phyloP scores from a whole-genome alignment of 2,329 filamentous ascomycete species.

The Nemania diffusa region DNA sequence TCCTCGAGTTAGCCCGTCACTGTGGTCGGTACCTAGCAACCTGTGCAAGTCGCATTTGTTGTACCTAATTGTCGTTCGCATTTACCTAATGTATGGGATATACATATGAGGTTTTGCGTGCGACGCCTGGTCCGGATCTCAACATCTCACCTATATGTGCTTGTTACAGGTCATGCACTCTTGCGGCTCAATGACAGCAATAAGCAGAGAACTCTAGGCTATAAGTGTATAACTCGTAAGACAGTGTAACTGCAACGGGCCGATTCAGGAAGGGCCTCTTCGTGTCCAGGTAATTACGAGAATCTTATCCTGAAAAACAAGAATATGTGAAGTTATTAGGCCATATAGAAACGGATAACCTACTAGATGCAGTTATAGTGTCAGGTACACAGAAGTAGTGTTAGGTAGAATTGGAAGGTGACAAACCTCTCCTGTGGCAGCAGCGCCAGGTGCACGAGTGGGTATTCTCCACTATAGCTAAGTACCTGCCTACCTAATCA shows the following conservation, averaged over 20 bases:
- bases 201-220: no score
- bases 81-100: no score
- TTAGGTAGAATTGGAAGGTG: constrained; percentile 1
- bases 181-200: no score
- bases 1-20: background rate
- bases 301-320: background rate
- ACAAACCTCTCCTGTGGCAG: background rate
- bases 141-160: no score
- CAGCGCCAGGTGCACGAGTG: background rate
- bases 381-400: background rate
- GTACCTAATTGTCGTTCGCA: no score
- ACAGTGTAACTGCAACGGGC: background rate
- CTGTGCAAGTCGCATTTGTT: background rate
- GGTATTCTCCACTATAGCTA: background rate
- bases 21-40: background rate
- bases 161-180: no score
- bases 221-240: background rate
- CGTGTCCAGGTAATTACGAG: background rate
- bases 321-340: background rate
- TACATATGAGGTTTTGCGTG: no score
- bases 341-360: background rate
- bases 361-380: background rate
- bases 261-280: background rate
- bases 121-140: no score
- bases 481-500: background rate